Evolutionary conservation across 2,329 filamentous ascomycete species (phyloP).

Genomic region (Elsinoe ampelina): DNA sequence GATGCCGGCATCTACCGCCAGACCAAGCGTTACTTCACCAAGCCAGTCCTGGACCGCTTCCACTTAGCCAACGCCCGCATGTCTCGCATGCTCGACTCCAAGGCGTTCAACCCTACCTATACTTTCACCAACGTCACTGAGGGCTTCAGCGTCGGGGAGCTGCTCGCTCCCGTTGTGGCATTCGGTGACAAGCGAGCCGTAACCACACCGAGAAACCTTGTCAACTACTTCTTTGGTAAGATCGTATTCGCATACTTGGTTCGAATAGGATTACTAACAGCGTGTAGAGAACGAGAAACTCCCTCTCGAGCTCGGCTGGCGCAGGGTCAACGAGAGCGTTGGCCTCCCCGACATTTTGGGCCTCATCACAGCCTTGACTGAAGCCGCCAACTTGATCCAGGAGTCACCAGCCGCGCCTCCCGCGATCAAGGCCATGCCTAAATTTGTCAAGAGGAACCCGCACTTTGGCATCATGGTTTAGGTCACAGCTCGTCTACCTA

Average conservation of each 20-base stretch:
- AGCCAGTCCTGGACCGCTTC: background rate
- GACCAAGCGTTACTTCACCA: conserved; percentile 1
- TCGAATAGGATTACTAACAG: no score
- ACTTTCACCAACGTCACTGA: conserved; percentile 5
- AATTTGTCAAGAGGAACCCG: background rate
- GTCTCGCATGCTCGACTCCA: background rate
- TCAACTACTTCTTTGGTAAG: conserved; percentile 10
- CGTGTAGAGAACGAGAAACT: conserved; percentile 1
- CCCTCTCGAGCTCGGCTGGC: background rate
- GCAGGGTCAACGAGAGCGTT: background rate
- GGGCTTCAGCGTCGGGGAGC: conserved; percentile 5
- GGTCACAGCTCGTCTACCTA: no score
- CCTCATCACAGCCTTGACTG: background rate
- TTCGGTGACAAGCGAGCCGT: conserved; percentile 3
- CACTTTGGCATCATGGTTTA: background rate
- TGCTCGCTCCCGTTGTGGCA: background rate
- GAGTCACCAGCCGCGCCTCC: no score
- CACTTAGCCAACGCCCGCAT: background rate
- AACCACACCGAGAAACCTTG: background rate
- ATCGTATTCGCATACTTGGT: no score
- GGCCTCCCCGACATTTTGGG: background rate
- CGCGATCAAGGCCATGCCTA: background rate
- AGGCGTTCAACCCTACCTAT: conserved; percentile 10
- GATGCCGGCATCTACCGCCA: background rate
- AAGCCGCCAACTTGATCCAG: background rate